phyloP scores from a whole-genome alignment of 1,284 basidiomycete species.

The Ustilago loliicola region DNA sequence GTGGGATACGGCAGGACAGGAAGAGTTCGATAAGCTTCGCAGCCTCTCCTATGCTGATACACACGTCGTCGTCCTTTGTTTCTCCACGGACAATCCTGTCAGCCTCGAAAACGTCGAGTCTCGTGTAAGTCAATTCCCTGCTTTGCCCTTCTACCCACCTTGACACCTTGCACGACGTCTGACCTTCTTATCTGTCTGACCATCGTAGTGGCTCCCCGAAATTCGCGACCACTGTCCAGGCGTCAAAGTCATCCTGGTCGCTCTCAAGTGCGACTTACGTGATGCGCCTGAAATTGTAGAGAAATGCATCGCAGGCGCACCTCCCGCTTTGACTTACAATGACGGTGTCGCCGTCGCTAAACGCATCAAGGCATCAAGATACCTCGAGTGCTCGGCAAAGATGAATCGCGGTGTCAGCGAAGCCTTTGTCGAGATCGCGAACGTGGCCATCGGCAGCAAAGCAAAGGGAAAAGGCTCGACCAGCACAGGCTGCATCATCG shows the following conservation, averaged over 20 bases:
- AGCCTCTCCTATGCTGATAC: constrained; percentile 94
- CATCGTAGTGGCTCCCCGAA: constrained; percentile 84
- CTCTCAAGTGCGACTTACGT: constrained; percentile 92
- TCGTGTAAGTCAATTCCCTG: constrained; percentile 76
- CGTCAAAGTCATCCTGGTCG: constrained; percentile 79
- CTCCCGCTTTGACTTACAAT: constrained; percentile 86
- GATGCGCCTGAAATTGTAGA: constrained; percentile 80
- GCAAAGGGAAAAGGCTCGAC: neutral
- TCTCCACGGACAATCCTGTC: constrained; percentile 73
- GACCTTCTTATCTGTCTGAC: neutral
- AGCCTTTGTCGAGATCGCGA: constrained; percentile 75
- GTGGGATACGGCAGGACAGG: constrained; percentile 98
- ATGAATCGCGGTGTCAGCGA: constrained; percentile 93
- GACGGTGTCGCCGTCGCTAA: constrained; percentile 72
- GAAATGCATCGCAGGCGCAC: constrained; percentile 56
- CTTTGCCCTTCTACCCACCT: constrained; percentile 2
- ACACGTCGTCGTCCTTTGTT: constrained; percentile 75
- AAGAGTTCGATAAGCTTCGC: constrained; percentile 92
- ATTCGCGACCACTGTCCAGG: constrained; percentile 88
- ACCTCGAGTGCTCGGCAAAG: constrained; percentile 89
- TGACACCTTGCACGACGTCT: neutral
- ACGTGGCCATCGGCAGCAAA: constrained; percentile 15
- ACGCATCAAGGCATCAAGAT: constrained; percentile 39
- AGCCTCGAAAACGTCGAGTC: constrained; percentile 87
- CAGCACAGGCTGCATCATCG: constrained; percentile 18